Base-by-base conservation (phyloP, 2,329 filamentous ascomycete genomes). In the Pseudopithomyces maydicus region DNA sequence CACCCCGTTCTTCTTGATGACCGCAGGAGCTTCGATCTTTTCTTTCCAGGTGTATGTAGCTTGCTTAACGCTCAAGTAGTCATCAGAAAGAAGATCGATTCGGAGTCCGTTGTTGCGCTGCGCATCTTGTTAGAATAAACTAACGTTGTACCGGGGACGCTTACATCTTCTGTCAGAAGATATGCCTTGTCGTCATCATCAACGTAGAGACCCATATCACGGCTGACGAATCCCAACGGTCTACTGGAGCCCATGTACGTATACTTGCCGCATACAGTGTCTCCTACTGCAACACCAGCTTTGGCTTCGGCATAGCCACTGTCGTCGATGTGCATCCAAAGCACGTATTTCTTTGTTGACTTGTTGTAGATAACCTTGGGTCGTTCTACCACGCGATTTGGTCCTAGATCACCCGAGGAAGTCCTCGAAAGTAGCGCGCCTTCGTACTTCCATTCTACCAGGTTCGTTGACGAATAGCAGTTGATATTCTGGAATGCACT, bases 331-430 rank as follows among this genome's bases (percentile, higher is more conserved):
- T 90, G 88, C 78, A 90, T 80, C 78, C 85, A 90, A 71, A 90
- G 75, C n/a, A 90, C 87, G 71, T 87, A 90, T 61, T 86, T 85
- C 6, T 72, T 65, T 0, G 87, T 89, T n/a, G 77, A 75, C 14
- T 85, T 83, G 61, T 90, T 90, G 76, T 85, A 89, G 5, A 90
- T 82, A 3, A 90, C 82, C 73, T 90, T 90, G 2, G 88, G 88
- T 19, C 88, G 77, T 72, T 90, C 88, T 2, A 90, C 83, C 11
- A 90, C 80, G 2, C 87, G 82, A 58, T 80, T 80, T 0, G 85
- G 85, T 0, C 86, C 87, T 0, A 89, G 77, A 57, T 89, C 87
- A 0, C 78, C 84, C 1, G 78, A 81, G 2, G 71, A 59, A 3
- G 82, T 81, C 0, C 79, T 79, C 0, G 83, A 84, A 1, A 90